Percentiles rank a stretch among this genome's conserved stretches.
Evolutionary conservation across 2,329 filamentous ascomycete species (phyloP).

Genomic region (Passalora sequoiae): DNA sequence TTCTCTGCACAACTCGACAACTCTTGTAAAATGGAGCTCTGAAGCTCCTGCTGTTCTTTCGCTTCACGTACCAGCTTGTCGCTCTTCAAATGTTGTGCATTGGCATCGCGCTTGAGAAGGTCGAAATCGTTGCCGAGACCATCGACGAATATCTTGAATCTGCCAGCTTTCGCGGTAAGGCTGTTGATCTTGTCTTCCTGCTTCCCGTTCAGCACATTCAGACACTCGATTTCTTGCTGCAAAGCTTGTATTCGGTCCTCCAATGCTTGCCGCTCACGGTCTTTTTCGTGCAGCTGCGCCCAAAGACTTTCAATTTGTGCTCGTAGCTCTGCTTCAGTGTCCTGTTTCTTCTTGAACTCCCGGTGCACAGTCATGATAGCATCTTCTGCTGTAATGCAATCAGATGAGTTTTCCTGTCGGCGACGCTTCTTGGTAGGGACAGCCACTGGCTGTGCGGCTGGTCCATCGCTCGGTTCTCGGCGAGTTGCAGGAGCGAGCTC

Average conservation of each 20-base stretch:
- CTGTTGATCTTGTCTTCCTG: conserved; percentile 12
- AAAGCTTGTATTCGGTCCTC: conserved; percentile 4
- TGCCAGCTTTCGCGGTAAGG: conserved; percentile 14
- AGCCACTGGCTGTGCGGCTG: not conserved
- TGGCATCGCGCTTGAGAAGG: conserved; percentile 16
- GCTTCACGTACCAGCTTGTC: conserved; percentile 13
- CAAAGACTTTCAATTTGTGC: not conserved
- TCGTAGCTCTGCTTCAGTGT: not conserved
- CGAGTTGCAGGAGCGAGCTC: not conserved
- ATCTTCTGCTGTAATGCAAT: not conserved
- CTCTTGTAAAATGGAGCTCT: conserved; percentile 14
- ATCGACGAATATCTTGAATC: conserved; percentile 23
- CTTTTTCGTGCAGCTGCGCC: conserved; percentile 3
- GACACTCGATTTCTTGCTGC: conserved; percentile 12
- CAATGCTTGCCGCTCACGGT: conserved; percentile 1
- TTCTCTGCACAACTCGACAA: conserved; percentile 13
- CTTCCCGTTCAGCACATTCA: conserved; percentile 10
- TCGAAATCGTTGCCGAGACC: conserved; percentile 23
- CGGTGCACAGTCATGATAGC: not conserved
- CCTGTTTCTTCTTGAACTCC: not conserved
- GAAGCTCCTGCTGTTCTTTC: conserved; percentile 8
- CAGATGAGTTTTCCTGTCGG: not conserved
- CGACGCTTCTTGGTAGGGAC: not conserved
- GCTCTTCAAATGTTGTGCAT: conserved; percentile 6
- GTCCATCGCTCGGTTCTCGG: not conserved